Percentiles rank a stretch among this genome's conserved stretches.
phyloP scores from a whole-genome alignment of 2,329 filamentous ascomycete species.

The Aspergillus aculeatus region DNA sequence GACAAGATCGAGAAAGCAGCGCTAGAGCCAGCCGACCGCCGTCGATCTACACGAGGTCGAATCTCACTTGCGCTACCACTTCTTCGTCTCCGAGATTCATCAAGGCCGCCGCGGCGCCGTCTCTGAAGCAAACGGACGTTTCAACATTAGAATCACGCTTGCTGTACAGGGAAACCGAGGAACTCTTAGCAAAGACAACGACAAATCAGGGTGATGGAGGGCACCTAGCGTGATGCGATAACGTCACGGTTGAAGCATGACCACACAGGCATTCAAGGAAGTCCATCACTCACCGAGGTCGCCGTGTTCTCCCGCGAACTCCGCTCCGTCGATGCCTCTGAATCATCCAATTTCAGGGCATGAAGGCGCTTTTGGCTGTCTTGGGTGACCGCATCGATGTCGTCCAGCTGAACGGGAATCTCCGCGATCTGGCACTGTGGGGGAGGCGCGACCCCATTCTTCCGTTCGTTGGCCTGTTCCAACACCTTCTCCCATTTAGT shows the following conservation, averaged over 20 bases:
- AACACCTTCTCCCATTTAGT: slow-evolving; percentile 85
- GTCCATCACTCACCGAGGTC: slow-evolving; percentile 33
- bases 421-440: slow-evolving; percentile 38
- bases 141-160: slow-evolving; percentile 49
- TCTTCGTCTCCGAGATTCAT: slow-evolving; percentile 41
- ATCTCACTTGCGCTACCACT: slow-evolving; percentile 44
- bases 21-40: slow-evolving; percentile 40
- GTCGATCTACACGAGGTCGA: slow-evolving; percentile 40
- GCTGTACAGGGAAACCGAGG: slow-evolving; percentile 37
- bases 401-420: slow-evolving; percentile 57
- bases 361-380: slow-evolving; percentile 86
- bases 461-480: slow-evolving; percentile 73
- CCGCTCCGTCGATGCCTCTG: slow-evolving; percentile 53
- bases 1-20: slow-evolving; percentile 37
- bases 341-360: slow-evolving; percentile 81
- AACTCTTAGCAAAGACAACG: slow-evolving; percentile 43
- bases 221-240: slow-evolving; percentile 16
- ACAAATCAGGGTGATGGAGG: slow-evolving; percentile 21
- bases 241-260: slow-evolving; percentile 23
- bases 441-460: slow-evolving; percentile 46
- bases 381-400: slow-evolving; percentile 74
- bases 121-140: slow-evolving; percentile 48
- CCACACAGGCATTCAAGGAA: slow-evolving; percentile 26
- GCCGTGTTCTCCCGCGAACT: slow-evolving; percentile 42
- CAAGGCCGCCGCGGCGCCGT: slow-evolving; percentile 45